phyloP scores from a whole-genome alignment of 805 yeast genomes.

The Brettanomyces naardenensis region DNA sequence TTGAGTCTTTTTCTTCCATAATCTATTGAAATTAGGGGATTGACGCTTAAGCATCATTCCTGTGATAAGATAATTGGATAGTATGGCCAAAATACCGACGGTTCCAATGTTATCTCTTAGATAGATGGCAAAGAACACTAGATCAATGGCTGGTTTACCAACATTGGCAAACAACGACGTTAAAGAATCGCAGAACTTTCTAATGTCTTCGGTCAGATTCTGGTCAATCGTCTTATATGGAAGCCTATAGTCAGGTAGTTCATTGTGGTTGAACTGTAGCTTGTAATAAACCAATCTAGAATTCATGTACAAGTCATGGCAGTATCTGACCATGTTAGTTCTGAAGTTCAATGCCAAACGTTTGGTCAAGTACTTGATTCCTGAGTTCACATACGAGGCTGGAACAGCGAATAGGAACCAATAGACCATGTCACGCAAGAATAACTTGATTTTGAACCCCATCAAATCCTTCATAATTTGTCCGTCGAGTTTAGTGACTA shows the following conservation, averaged over 20 bases:
- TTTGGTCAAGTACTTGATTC: conserved; percentile 73
- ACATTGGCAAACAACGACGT: conserved; percentile 79
- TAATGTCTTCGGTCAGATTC: conserved; percentile 78
- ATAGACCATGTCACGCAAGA: conserved; percentile 66
- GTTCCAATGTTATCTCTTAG: conserved; percentile 81
- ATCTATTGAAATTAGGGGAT: conserved; percentile 80
- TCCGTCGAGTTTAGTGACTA: conserved; percentile 87
- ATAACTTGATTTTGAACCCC: conserved; percentile 68
- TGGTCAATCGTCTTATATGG: conserved; percentile 67
- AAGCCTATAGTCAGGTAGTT: conserved; percentile 24
- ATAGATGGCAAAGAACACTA: conserved; percentile 76
- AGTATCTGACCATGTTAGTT: conserved; percentile 72
- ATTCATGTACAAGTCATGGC: conserved; percentile 86
- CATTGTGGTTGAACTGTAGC: conserved; percentile 48
- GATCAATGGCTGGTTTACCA: conserved; percentile 87
- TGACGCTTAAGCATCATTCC: conserved; percentile 64
- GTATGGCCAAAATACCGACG: conserved; percentile 76
- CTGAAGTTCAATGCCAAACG: conserved; percentile 77
- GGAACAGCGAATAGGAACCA: conserved; percentile 92
- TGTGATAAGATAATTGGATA: conserved; percentile 71
- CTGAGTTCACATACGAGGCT: conserved; percentile 86
- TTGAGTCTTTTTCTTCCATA: conserved; percentile 64
- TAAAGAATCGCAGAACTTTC: conserved; percentile 71
- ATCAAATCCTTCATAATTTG: conserved; percentile 85
- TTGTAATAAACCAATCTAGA: conserved; percentile 77